These are phyloP conservation scores for Yarrowia phangngaensis DNA, from an alignment of 805 yeast species.

Conservation along the genomic window DNA sequence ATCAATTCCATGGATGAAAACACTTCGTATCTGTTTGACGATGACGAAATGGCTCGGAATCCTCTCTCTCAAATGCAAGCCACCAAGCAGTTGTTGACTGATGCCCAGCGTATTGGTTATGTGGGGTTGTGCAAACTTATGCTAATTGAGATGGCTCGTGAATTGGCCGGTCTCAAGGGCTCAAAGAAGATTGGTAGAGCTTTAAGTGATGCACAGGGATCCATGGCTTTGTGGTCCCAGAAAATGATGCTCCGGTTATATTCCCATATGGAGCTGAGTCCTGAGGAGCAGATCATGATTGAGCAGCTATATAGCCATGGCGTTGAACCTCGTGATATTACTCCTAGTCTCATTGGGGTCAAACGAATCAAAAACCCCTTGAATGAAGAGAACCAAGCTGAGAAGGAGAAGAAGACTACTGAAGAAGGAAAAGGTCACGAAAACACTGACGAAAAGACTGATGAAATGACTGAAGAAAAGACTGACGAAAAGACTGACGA, in stretches of 20 bases:
- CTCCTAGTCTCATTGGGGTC: slow-evolving; percentile 54
- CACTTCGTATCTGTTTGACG: slow-evolving; percentile 54
- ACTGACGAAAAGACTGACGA: slow-evolving; percentile 1
- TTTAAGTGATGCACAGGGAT: slow-evolving; percentile 65
- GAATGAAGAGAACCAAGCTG: slow-evolving; percentile 32
- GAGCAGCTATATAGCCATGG: slow-evolving; percentile 83
- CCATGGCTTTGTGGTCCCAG: slow-evolving; percentile 80
- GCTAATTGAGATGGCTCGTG: slow-evolving; percentile 75
- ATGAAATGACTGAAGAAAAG: neutral
- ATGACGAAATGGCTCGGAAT: slow-evolving; percentile 44
- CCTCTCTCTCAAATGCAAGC: slow-evolving; percentile 68
- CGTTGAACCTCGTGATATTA: slow-evolving; percentile 65
- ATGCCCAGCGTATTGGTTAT: slow-evolving; percentile 85
- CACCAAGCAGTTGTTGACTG: slow-evolving; percentile 76
- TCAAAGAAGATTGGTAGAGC: slow-evolving; percentile 37
- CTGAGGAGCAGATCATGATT: slow-evolving; percentile 82
- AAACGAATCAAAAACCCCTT: slow-evolving; percentile 52
- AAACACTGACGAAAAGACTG: slow-evolving; percentile 17
- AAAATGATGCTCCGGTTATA: slow-evolving; percentile 67
- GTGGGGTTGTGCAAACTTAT: slow-evolving; percentile 77
- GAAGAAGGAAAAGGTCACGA: slow-evolving; percentile 24
- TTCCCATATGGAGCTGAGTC: slow-evolving; percentile 69
- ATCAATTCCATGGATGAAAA: slow-evolving; percentile 49
- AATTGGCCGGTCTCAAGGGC: slow-evolving; percentile 52
- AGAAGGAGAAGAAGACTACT: slow-evolving; percentile 13